A percentile compares a stretch with the other conserved stretches of the same genome.
These are phyloP conservation scores for Solanum medicagineum DNA, from an alignment of 257 asterid genomes.

Conservation along the genomic window DNA sequence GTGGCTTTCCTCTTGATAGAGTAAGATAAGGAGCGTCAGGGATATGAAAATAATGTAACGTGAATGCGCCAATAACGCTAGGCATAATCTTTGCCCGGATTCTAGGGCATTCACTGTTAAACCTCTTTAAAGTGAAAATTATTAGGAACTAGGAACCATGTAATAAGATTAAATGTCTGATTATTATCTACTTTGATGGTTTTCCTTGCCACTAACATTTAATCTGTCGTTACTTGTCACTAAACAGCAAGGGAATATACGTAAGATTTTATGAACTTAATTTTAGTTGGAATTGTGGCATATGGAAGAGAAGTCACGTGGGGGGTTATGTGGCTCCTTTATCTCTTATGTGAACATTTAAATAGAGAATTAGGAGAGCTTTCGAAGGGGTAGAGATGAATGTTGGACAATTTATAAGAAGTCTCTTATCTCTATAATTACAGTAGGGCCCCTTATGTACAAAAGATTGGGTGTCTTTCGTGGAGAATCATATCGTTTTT, in stretches of 20 bases:
- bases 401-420: neutral
- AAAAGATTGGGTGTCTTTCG: no score
- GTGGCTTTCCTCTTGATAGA: no score
- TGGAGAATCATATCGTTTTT: neutral
- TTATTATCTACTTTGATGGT: neutral
- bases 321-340: neutral
- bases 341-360: no score
- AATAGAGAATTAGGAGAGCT: neutral
- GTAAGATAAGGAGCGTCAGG: no score
- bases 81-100: neutral
- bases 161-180: no score
- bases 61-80: no score
- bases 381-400: neutral
- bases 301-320: neutral
- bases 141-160: neutral
- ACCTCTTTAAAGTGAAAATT: neutral
- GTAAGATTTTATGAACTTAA: neutral
- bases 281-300: no score
- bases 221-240: neutral
- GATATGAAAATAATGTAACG: no score
- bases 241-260: neutral
- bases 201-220: neutral
- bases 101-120: neutral
- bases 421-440: neutral
- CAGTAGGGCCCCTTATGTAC: neutral